A percentile compares a stretch with the other conserved stretches of the same genome.
Evolutionary conservation across 139 green algal species (phyloP).

Genomic region (Diplosphaera chodatii): DNA sequence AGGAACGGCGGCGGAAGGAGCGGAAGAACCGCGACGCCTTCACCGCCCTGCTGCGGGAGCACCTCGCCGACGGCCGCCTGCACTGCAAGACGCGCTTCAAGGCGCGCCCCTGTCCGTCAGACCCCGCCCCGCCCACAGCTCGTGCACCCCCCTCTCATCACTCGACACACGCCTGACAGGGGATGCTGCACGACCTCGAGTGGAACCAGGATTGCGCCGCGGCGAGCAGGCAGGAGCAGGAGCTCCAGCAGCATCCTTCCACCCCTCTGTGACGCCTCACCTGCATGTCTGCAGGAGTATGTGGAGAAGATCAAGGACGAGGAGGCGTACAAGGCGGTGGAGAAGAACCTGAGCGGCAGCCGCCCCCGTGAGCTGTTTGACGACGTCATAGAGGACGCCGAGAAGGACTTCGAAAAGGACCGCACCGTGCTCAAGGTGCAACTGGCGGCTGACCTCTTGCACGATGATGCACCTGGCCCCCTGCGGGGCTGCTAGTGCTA

Average conservation of each 20-base stretch:
- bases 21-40: slow-evolving; percentile 71
- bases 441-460: too few species aligned
- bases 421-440: slow-evolving; percentile 7
- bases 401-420: slow-evolving; percentile 59
- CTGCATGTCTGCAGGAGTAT: slow-evolving; percentile 66
- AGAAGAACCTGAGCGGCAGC: slow-evolving; percentile 54
- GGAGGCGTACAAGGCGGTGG: slow-evolving; percentile 54
- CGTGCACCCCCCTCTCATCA: too few species aligned
- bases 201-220: too few species aligned
- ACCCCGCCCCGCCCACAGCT: too few species aligned
- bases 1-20: slow-evolving; percentile 58
- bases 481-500: too few species aligned
- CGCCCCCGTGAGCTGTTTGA: slow-evolving; percentile 83
- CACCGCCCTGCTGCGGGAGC: slow-evolving; percentile 56
- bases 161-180: too few species aligned
- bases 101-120: too few species aligned
- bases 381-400: slow-evolving; percentile 78
- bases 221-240: too few species aligned
- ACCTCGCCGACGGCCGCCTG: slow-evolving; percentile 42
- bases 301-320: slow-evolving; percentile 38
- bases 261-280: too few species aligned
- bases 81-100: slow-evolving; percentile 39
- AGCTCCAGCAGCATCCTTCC: too few species aligned
- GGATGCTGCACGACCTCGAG: too few species aligned
- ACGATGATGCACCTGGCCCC: too few species aligned